Conservation (phyloP, 192 early-diverging fungal genomes). For the Coemansia sp. region DNA sequence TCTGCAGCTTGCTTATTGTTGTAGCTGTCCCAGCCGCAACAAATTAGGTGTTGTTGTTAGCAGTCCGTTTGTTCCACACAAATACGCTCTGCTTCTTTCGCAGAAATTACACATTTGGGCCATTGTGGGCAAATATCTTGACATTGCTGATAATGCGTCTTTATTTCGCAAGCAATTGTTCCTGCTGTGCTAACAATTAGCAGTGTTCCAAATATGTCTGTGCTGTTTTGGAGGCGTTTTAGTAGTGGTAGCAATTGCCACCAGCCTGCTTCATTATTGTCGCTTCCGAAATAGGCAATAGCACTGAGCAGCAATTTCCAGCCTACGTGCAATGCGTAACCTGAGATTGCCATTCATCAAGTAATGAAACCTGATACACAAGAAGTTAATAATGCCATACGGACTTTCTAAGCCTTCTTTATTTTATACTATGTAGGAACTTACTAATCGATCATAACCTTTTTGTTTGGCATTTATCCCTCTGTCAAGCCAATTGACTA, state of each 20-base stretch:
- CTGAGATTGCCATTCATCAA: conserved; percentile 39
- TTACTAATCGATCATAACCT: conserved; percentile 37
- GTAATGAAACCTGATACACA: conserved; percentile 40
- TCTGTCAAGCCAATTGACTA: background rate
- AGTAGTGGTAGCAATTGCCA: conserved; percentile 3
- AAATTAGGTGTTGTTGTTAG: no score
- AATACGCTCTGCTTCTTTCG: background rate
- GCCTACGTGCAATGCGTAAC: conserved; percentile 33
- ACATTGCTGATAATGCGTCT: conserved; percentile 3
- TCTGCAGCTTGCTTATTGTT: background rate
- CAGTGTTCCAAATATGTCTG: conserved; percentile 2
- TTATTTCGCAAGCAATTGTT: conserved; percentile 8
- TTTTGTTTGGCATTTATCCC: conserved; percentile 1
- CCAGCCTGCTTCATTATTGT: background rate
- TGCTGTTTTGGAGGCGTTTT: conserved; percentile 2
- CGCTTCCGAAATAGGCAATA: conserved; percentile 9
- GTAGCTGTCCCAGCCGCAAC: conserved; percentile 5
- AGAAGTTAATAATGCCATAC: conserved; percentile 21
- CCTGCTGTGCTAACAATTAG: background rate
- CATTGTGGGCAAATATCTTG: conserved; percentile 3
- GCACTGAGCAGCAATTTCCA: conserved; percentile 9
- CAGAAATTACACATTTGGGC: conserved; percentile 8
- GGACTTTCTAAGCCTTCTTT: conserved; percentile 39
- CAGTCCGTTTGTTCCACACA: no score
- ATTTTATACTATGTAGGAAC: conserved; percentile 22